Evolutionary conservation across 2,329 filamentous ascomycete genomes (phyloP).

Genomic region (Apiospora kogelbergensis): DNA sequence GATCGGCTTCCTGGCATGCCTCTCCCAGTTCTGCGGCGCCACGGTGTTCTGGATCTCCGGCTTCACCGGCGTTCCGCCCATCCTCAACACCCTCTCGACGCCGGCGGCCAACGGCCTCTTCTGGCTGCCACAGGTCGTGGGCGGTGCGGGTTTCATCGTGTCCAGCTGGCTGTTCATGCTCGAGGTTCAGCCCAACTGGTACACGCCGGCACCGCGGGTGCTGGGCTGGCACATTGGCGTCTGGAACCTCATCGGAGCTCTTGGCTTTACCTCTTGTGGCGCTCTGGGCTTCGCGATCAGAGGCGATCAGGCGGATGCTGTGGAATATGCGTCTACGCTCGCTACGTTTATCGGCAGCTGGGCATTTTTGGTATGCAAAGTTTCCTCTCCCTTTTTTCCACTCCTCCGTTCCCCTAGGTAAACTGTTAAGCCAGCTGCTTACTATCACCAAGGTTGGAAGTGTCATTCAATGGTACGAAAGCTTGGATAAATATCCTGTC

Average conservation of each 20-base stretch:
- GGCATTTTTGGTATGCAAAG: slow-evolving; percentile 42
- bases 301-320: slow-evolving; percentile 24
- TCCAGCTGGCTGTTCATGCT: slow-evolving; percentile 62
- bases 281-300: slow-evolving; percentile 50
- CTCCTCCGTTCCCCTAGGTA: not conserved
- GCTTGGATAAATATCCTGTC: slow-evolving; percentile 46
- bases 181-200: slow-evolving; percentile 66
- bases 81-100: slow-evolving; percentile 48
- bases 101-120: slow-evolving; percentile 53
- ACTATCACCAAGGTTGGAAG: slow-evolving; percentile 38
- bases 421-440: slow-evolving; percentile 23
- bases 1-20: slow-evolving; percentile 61
- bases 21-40: slow-evolving; percentile 56
- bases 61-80: slow-evolving; percentile 58
- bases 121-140: slow-evolving; percentile 61
- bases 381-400: not conserved
- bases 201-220: slow-evolving; percentile 51
- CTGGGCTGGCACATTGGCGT: slow-evolving; percentile 68
- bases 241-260: slow-evolving; percentile 64
- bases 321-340: slow-evolving; percentile 46
- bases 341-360: slow-evolving; percentile 51
- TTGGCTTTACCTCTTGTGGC: slow-evolving; percentile 64
- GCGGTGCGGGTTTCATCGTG: slow-evolving; percentile 61
- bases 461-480: slow-evolving; percentile 48
- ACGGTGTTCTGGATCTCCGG: slow-evolving; percentile 65